Evolutionary conservation across 1,284 basidiomycete species (phyloP), one percentile per base, ranked within the genome.

Genomic region (Xerocomus amazonicus): DNA sequence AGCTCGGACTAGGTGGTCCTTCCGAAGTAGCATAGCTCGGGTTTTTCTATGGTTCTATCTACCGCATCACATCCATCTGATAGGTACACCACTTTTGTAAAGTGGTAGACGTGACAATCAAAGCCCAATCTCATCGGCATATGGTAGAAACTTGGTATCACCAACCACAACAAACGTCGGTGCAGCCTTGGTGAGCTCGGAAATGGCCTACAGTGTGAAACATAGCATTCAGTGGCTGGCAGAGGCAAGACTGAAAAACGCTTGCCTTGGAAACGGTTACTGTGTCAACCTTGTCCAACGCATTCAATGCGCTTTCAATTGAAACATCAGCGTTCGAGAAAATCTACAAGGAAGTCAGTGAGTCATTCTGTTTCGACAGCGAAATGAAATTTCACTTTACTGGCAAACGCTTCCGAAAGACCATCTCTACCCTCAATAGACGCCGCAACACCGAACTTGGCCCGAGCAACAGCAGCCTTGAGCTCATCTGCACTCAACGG

Each of bases 121-220:
- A 59, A 93, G 81, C 55, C 88, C 91, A 58, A 93, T 71, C 70
- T 94, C 92, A 66, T 93, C 91, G 48, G 83, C 80, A 69, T 87
- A 89, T 39, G 93, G 93, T 45, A 97, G 78, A 36, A 80, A 66
- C 62, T 77, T 71, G 58, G 84, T 73, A 65, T 95, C 83, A 50
- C 93, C 94, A 47, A 96, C 77, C 27, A 84, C 87, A 42, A 97
- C 90, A 56, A 80, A 91, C 32, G 92, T 93, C 27, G 92, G 90
- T 73, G 92, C 90, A 59, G 74, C 72, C 67, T 80, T 78, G 59
- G 87, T 64, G 40, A 91, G 76, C 32, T 73, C 65, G 10, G 78
- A 73, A 47, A 75, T 72, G 48, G 75, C 70, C 83, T 87, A 38
- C 13, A 23, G 13, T 3, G 28, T n/a, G 6, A 43, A 53, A 33